Evolutionary conservation across 805 yeast genomes (phyloP), one percentile per base, ranked within the genome.

Genomic region (Sungouiozyma intestinalis): DNA sequence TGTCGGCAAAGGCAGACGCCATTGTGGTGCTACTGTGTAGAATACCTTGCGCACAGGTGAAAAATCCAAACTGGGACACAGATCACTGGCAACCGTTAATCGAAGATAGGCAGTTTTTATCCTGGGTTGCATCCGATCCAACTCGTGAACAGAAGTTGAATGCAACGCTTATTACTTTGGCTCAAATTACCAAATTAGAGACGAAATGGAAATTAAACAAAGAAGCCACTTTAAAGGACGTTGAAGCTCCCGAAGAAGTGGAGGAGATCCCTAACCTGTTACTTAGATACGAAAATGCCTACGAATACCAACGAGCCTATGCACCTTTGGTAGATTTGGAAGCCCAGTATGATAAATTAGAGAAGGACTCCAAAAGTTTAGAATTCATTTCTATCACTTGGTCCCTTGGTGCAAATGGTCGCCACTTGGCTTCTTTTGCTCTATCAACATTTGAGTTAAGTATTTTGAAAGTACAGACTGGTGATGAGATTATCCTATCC

Each of bases 21-120:
- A 87, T 86, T 33, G 88, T 88, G 45, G 95, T 88, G 3, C 72
- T 87, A 35, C 62, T 88, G 38, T 88, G 97, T 63, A 76, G 97
- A 43, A 67, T 85, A 42, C 96, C 96, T 1, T 88, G 97, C 62
- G 80, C 94, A 1, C 87, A 79, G 55, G 61, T 71, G 7, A 79
- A 81, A 49, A 85, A 82, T 59, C 64, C 73, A 21, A 78, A 80
- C 53, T 88, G 96, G 97, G 95, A 86, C 53, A 79, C 88, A 0
- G 74, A 70, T 35, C 81, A 83, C 46, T 88, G 97, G 97, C 85
- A 81, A 54, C 74, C 95, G 0, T 65, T 88, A 42, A 84, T 88
- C 43, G 90, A 82, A 49, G 81, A 85, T 49, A 70, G 94, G 33
- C 79, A 76, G 48, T 75, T 88, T 44, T 66, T 88, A 43, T 66